phyloP scores from a whole-genome alignment of 768 basidiomycete genomes.

The Agrocybe chaxingu region DNA sequence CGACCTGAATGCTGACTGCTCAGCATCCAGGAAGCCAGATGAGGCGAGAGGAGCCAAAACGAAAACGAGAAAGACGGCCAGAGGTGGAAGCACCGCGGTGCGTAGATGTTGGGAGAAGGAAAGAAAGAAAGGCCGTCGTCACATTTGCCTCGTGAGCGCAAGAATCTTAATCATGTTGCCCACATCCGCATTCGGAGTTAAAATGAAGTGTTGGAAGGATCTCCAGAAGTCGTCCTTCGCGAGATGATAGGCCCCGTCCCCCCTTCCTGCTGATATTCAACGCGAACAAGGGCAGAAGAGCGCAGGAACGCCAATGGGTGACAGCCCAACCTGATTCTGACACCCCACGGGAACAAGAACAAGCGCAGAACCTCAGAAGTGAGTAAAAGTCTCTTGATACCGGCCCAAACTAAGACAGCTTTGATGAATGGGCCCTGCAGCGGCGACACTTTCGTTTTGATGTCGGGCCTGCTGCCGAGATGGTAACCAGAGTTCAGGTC shows the following conservation, averaged over 20 bases:
- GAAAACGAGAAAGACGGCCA: neutral
- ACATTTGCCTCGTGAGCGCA: conserved; percentile 5
- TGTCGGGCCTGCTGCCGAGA: too few species aligned
- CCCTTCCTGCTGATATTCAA: too few species aligned
- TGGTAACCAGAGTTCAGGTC: too few species aligned
- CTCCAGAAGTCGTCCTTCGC: conserved; percentile 4
- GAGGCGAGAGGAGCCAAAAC: neutral
- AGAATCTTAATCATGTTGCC: neutral
- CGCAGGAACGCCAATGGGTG: too few species aligned
- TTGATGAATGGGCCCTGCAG: too few species aligned
- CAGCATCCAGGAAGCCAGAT: neutral
- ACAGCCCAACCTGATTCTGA: too few species aligned
- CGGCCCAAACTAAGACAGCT: too few species aligned
- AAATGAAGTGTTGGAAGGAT: conserved; percentile 1
- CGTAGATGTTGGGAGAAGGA: neutral
- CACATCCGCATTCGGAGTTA: conserved; percentile 9
- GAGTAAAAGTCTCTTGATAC: too few species aligned
- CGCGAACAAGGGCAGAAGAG: too few species aligned
- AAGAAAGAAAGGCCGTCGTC: conserved; percentile 1
- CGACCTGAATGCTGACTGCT: neutral
- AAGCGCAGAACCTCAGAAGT: too few species aligned
- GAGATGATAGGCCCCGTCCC: conserved; percentile 5
- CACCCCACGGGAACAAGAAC: too few species aligned
- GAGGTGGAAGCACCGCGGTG: neutral
- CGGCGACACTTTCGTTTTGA: too few species aligned